A percentile compares a stretch with the other conserved stretches of the same genome.
phyloP scores from a whole-genome alignment of 2,329 filamentous ascomycete species.

The Sarocladiaceae sp. region DNA sequence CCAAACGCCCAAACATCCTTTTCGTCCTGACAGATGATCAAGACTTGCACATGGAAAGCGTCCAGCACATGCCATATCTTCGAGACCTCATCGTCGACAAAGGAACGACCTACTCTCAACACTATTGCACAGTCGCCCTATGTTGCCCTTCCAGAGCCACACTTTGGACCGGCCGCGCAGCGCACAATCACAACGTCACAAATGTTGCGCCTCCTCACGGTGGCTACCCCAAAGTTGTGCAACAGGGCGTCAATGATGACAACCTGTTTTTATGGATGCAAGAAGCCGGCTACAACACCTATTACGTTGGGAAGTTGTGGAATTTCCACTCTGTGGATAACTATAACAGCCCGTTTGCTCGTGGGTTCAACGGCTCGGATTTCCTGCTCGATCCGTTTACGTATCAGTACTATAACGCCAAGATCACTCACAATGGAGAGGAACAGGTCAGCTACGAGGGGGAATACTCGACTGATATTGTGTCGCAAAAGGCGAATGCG shows the following conservation, averaged over 20 bases:
- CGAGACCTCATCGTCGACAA: constrained; percentile 5
- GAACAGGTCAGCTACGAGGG: constrained; percentile 46
- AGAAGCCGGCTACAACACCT: constrained; percentile 42
- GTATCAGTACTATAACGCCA: constrained; percentile 61
- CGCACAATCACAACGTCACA: constrained; percentile 13
- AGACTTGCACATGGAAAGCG: constrained; percentile 30
- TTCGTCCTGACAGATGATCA: not conserved
- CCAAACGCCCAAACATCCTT: not conserved
- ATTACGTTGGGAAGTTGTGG: constrained; percentile 49
- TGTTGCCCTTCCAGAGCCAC: constrained; percentile 11
- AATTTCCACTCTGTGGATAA: constrained; percentile 42
- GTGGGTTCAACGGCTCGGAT: constrained; percentile 49
- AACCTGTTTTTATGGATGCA: constrained; percentile 47
- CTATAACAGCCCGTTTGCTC: constrained; percentile 44
- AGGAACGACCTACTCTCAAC: constrained; percentile 8
- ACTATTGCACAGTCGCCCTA: constrained; percentile 10
- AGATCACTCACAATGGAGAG: constrained; percentile 54
- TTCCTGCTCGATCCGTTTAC: constrained; percentile 61
- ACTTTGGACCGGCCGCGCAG: constrained; percentile 10
- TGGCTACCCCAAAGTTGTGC: constrained; percentile 42
- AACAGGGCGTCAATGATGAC: constrained; percentile 40
- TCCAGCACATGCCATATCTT: constrained; percentile 21
- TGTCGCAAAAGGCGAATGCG: constrained; percentile 41
- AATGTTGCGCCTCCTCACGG: constrained; percentile 15
- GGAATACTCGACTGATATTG: constrained; percentile 46